These are phyloP conservation scores for Lactarius akahatsu DNA, from an alignment of 768 basidiomycete species.

Conservation along the genomic window DNA sequence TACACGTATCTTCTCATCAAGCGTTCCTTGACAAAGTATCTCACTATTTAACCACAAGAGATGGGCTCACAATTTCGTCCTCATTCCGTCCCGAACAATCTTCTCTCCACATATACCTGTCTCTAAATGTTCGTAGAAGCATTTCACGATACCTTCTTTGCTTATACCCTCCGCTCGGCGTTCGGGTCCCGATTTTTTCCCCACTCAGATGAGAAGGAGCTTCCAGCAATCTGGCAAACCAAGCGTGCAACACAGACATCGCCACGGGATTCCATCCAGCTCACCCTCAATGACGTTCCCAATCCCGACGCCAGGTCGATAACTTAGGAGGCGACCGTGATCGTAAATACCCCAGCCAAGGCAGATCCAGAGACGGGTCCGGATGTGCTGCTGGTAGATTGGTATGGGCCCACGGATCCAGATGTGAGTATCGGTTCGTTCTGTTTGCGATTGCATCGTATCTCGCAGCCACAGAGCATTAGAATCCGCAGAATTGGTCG, in stretches of 20 bases:
- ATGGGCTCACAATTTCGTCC: background rate
- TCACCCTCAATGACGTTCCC: background rate
- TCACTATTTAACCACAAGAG: slow-evolving; percentile 16
- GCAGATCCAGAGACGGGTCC: slow-evolving; percentile 17
- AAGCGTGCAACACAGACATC: slow-evolving; percentile 13
- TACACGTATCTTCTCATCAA: background rate
- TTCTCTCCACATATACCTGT: too few relatives aligned
- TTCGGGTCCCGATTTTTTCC: slow-evolving; percentile 32
- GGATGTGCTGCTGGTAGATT: slow-evolving; percentile 33
- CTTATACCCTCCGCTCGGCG: slow-evolving; percentile 34
- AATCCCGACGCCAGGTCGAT: slow-evolving; percentile 3
- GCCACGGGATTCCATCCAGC: background rate
- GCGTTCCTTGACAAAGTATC: too few relatives aligned
- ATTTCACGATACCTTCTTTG: slow-evolving; percentile 35
- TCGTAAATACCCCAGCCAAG: background rate
- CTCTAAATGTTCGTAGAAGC: slow-evolving; percentile 17
- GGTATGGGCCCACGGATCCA: slow-evolving; percentile 32
- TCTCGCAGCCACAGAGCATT: background rate
- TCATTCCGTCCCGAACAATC: slow-evolving; percentile 7
- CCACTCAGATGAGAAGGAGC: slow-evolving; percentile 27
- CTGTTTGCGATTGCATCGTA: background rate
- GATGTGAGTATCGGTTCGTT: slow-evolving; percentile 17
- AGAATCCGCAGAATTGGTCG: slow-evolving; percentile 35
- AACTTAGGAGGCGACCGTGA: background rate
- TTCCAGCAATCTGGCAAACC: slow-evolving; percentile 26